phyloP scores from a whole-genome alignment of 1,139 yeast species.

The Yamadazyma jaroonii region DNA sequence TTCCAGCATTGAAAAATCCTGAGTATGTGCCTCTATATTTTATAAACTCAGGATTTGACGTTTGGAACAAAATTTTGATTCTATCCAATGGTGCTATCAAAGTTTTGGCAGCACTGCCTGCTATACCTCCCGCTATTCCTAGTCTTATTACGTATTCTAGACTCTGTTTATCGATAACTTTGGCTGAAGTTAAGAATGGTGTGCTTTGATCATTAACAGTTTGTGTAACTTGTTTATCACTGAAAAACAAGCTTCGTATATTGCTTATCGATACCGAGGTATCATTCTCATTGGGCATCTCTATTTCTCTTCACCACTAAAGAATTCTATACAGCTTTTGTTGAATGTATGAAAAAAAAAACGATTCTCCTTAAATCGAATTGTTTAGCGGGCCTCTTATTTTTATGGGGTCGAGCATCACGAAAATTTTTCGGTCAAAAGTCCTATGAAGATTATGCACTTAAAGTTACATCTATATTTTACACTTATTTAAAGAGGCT shows the following conservation, averaged over 20 bases:
- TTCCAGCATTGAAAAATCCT: conserved; percentile 75
- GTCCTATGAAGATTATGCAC: neutral
- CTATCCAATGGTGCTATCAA: conserved; percentile 94
- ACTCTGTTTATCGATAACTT: conserved; percentile 55
- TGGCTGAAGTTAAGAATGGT: conserved; percentile 20
- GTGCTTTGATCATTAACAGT: conserved; percentile 29
- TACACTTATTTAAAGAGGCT: neutral
- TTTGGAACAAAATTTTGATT: conserved; percentile 90
- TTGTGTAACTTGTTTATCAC: conserved; percentile 5
- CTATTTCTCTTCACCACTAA: neutral
- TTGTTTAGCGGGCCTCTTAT: neutral
- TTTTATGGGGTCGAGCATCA: conserved; percentile 5
- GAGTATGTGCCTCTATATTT: conserved; percentile 76
- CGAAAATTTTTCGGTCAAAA: conserved; percentile 3
- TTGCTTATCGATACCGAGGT: conserved; percentile 4
- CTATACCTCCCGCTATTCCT: conserved; percentile 93
- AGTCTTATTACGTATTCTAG: conserved; percentile 76
- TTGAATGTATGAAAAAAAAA: too few relatives aligned
- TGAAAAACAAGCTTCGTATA: conserved; percentile 2
- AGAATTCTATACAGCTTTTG: too few relatives aligned
- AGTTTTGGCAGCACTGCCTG: conserved; percentile 95
- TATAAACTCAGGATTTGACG: conserved; percentile 84
- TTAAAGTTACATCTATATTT: neutral
- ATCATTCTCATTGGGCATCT: conserved; percentile 5
- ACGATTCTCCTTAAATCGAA: neutral